phyloP scores from a whole-genome alignment of 1,284 basidiomycete species.

The Cyathus pygmaeus region DNA sequence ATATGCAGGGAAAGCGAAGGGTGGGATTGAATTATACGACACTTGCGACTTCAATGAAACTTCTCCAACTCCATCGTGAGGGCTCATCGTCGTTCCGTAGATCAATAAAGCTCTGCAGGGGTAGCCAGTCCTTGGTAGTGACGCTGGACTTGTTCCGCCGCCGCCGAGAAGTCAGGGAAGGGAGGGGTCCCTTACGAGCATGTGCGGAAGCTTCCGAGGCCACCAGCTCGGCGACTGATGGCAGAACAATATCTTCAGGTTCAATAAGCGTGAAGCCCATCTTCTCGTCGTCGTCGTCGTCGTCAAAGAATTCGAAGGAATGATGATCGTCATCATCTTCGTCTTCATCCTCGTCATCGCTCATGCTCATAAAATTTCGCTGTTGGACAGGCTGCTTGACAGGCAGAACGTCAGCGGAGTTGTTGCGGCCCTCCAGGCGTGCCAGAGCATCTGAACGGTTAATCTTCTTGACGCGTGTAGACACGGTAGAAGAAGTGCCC shows the following conservation, averaged over 20 bases:
- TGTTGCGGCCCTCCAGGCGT: conserved; percentile 65
- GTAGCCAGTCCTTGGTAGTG: conserved; percentile 43
- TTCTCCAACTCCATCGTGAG: conserved; percentile 61
- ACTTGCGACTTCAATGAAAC: conserved; percentile 67
- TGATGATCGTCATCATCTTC: conserved; percentile 54
- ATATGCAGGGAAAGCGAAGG: background rate
- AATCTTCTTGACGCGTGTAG: conserved; percentile 46
- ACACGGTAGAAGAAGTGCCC: conserved; percentile 45
- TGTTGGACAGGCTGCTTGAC: conserved; percentile 18
- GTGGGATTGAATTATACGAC: conserved; percentile 32
- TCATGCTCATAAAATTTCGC: conserved; percentile 73
- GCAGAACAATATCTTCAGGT: conserved; percentile 48
- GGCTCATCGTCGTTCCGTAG: conserved; percentile 59
- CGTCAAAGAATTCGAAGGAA: conserved; percentile 37
- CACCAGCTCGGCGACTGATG: conserved; percentile 7
- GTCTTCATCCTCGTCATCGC: conserved; percentile 66
- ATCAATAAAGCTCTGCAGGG: conserved; percentile 71
- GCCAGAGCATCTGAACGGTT: conserved; percentile 66
- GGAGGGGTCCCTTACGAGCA: background rate
- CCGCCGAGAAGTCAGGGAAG: conserved; percentile 8
- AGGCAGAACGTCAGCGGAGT: conserved; percentile 18
- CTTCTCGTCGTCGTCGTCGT: conserved; percentile 20
- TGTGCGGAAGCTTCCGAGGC: no score
- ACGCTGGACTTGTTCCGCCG: conserved; percentile 4
- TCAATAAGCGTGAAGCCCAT: conserved; percentile 33